A percentile compares a stretch with the other conserved stretches of the same genome.
Evolutionary conservation across 495 filamentous ascomycete genomes (phyloP).

Genomic region (Pseudoneurospora amorphoporcata): DNA sequence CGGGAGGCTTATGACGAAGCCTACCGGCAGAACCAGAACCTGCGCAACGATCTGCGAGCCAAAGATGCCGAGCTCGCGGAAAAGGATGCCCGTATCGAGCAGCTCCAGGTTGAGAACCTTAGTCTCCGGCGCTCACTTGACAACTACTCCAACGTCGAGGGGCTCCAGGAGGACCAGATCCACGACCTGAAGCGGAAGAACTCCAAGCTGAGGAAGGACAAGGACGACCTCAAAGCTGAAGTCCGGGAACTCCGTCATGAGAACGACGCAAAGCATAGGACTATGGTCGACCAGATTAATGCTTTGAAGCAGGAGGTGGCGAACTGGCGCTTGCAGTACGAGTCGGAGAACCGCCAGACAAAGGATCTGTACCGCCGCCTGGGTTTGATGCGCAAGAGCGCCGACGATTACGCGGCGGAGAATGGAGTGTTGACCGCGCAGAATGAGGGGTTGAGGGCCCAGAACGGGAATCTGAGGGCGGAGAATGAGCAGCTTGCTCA

Average conservation of each 20-base stretch:
- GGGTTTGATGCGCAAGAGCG: too few species aligned
- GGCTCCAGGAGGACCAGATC: conserved; percentile 8
- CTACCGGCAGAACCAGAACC: conserved; percentile 13
- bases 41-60: conserved; percentile 7
- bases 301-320: conserved; percentile 5
- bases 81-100: conserved; percentile 2
- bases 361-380: too few species aligned
- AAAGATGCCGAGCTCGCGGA: conserved; percentile 5
- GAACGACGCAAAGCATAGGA: not conserved
- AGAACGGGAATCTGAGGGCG: not conserved
- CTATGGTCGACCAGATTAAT: conserved; percentile 1
- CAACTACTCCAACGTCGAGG: conserved; percentile 11
- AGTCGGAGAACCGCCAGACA: not conserved
- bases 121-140: conserved; percentile 16
- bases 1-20: conserved; percentile 8
- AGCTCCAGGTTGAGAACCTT: conserved; percentile 14
- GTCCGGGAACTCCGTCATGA: conserved; percentile 8
- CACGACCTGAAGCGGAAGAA: conserved; percentile 9
- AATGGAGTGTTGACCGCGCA: not conserved
- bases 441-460: conserved; percentile 6
- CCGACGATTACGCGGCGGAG: too few species aligned
- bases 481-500: not conserved
- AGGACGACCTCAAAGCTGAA: conserved; percentile 3
- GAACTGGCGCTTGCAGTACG: conserved; percentile 10
- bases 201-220: conserved; percentile 13